These are phyloP conservation scores for Tylopilus intermedius DNA, from an alignment of 768 basidiomycete species.

Conservation along the genomic window DNA sequence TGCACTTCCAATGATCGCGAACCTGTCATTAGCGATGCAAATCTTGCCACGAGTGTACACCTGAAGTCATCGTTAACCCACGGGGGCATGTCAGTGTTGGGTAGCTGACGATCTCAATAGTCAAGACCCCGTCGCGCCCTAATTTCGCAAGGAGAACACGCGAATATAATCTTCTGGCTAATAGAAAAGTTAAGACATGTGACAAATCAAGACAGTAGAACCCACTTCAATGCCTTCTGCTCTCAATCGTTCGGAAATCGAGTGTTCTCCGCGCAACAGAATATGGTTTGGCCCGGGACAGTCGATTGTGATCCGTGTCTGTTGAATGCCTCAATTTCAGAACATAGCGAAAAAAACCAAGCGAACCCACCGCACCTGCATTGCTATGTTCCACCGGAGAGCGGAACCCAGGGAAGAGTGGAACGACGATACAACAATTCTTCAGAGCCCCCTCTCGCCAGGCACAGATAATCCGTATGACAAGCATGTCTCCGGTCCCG, in stretches of 20 bases:
- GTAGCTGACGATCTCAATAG: slow-evolving; percentile 75
- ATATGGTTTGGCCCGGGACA: slow-evolving; percentile 92
- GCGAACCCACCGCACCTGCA: slow-evolving; percentile 73
- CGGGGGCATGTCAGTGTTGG: not conserved
- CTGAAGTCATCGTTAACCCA: slow-evolving; percentile 32
- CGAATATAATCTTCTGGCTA: slow-evolving; percentile 93
- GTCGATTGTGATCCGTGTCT: slow-evolving; percentile 93
- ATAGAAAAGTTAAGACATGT: slow-evolving; percentile 1
- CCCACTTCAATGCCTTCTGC: slow-evolving; percentile 84
- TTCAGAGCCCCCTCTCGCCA: slow-evolving; percentile 76
- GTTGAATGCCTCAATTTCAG: slow-evolving; percentile 1
- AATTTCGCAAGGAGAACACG: slow-evolving; percentile 87
- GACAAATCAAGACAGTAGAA: not conserved
- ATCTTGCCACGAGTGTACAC: slow-evolving; percentile 77
- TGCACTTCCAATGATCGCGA: slow-evolving; percentile 92
- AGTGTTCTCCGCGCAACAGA: slow-evolving; percentile 82
- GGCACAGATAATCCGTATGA: slow-evolving; percentile 85
- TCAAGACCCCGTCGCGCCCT: slow-evolving; percentile 82
- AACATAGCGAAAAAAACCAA: not conserved
- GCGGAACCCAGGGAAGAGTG: slow-evolving; percentile 88
- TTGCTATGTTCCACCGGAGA: slow-evolving; percentile 91
- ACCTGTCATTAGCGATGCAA: slow-evolving; percentile 89
- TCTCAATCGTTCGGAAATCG: slow-evolving; percentile 81
- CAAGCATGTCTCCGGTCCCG: slow-evolving; percentile 89
- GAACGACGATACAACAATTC: slow-evolving; percentile 91